Base-by-base conservation (phyloP, 2,329 filamentous ascomycete species). In the Colletotrichum sp. region DNA sequence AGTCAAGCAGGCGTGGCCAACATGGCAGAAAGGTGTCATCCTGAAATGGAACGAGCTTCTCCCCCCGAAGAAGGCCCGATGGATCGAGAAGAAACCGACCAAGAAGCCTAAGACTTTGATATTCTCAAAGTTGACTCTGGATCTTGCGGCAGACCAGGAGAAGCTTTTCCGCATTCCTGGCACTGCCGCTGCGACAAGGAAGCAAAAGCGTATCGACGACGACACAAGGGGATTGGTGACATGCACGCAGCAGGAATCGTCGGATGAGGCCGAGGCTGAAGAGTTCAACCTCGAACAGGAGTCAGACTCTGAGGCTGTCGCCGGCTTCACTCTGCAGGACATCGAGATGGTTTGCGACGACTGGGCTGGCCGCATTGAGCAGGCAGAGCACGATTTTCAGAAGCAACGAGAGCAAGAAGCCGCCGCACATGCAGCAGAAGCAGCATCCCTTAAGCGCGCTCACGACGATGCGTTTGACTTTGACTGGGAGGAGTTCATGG, bases 121-220 rank as follows among this genome's bases (percentile, higher is more conserved):
- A 7, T 95, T 95, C 0, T 96, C 93, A 24, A 99, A 99, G 83
- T 89, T 98, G 70, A 95, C 92, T 75, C 88, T 99, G 16, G 97
- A 99, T 75, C 86, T 98, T 38, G 93, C 94, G 4, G 89, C 91
- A 61, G 97, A 98, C 78, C 94, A 98, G 77, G 95, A 98, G 82
- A 95, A 95, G 78, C 88, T 90, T 31, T 99, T 98, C 81, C 92
- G 92, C 70, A 90, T 96, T n/a, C 88, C 91, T 1, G 92, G 92
- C 1, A 88, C 91, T 31, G 87, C 89, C 1, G 85, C 86, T 6
- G 79, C 83, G 4, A 82, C 81, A 13, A 89, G 91, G 58, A 89
- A 91, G 61, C 87, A 91, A 73, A 89, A 89, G 31, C 83, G 92
- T 29, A 85, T 90, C 61, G 86, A 90, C 33, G 83, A 83, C 5